phyloP scores from a whole-genome alignment of 108 stramenopile genomes.

The Cyclotella sp. region DNA sequence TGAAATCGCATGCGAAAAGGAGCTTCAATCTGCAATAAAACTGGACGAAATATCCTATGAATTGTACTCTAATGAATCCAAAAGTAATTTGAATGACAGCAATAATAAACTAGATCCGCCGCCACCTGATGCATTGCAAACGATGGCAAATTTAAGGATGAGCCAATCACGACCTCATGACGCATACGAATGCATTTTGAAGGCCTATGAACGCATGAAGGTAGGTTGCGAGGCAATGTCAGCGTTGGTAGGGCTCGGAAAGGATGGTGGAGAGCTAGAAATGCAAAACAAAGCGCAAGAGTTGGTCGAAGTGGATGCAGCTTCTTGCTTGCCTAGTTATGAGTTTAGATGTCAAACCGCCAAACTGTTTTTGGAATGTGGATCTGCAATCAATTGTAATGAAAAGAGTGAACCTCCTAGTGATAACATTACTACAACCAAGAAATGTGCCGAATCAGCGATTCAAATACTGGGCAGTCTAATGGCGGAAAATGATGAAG shows the following conservation, averaged over 20 bases:
- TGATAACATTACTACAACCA: slow-evolving; percentile 22
- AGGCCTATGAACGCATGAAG: slow-evolving; percentile 75
- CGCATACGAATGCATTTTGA: slow-evolving; percentile 65
- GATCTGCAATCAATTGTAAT: slow-evolving; percentile 41
- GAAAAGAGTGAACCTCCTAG: neutral
- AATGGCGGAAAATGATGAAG: slow-evolving; percentile 89
- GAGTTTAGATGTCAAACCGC: slow-evolving; percentile 87
- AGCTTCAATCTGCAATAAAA: slow-evolving; percentile 65
- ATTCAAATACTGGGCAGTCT: slow-evolving; percentile 85
- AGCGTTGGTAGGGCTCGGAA: slow-evolving; percentile 68
- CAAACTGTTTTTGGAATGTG: slow-evolving; percentile 85
- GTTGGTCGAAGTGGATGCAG: slow-evolving; percentile 52
- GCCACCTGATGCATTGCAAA: slow-evolving; percentile 83
- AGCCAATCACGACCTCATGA: slow-evolving; percentile 77
- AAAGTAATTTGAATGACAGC: slow-evolving; percentile 3
- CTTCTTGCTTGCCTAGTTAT: slow-evolving; percentile 72
- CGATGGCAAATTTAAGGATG: slow-evolving; percentile 80
- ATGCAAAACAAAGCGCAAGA: slow-evolving; percentile 53
- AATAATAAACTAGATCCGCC: slow-evolving; percentile 41
- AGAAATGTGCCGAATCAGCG: slow-evolving; percentile 68
- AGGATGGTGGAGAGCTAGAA: slow-evolving; percentile 47
- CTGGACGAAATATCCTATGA: slow-evolving; percentile 49
- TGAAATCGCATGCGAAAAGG: slow-evolving; percentile 72
- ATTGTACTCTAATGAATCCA: neutral
- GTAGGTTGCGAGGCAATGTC: slow-evolving; percentile 82